phyloP scores from a whole-genome alignment of 1,284 basidiomycete genomes.

The Apiotrichum siamense region DNA sequence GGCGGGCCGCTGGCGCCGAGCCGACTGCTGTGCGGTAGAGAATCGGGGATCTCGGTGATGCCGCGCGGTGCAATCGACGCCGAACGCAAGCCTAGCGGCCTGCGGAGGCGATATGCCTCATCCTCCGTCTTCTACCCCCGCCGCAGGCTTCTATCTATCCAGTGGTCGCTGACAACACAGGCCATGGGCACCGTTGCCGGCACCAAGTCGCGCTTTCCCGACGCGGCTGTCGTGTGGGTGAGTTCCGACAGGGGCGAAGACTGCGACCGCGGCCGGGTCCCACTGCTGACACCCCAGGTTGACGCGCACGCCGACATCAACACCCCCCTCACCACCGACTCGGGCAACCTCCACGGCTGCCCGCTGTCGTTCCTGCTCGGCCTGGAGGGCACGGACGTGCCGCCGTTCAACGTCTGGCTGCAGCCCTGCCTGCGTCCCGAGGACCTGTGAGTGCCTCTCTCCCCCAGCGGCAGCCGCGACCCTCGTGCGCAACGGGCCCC shows the following conservation, averaged over 20 bases:
- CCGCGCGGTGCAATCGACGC: too few relatives aligned
- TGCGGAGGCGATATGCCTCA: too few relatives aligned
- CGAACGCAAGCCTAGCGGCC: too few relatives aligned
- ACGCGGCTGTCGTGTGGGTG: conserved; percentile 78
- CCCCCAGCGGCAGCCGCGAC: too few relatives aligned
- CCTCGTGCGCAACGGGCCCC: too few relatives aligned
- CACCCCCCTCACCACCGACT: conserved; percentile 74
- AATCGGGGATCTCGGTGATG: too few relatives aligned
- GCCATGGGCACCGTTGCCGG: conserved; percentile 71
- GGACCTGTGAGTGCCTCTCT: conserved; percentile 48
- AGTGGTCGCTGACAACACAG: conserved; percentile 46
- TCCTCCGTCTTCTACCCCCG: too few relatives aligned
- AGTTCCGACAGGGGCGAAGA: too few relatives aligned
- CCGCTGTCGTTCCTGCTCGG: conserved; percentile 92
- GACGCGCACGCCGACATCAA: conserved; percentile 96
- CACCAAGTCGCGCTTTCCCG: conserved; percentile 51
- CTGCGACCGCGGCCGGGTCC: too few relatives aligned
- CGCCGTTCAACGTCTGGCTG: conserved; percentile 61
- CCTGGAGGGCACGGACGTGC: conserved; percentile 58
- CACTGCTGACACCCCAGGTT: conserved; percentile 42
- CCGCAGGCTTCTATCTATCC: background rate
- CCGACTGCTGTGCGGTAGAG: too few relatives aligned
- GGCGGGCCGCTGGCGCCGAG: too few relatives aligned
- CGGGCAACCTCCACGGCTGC: conserved; percentile 97
- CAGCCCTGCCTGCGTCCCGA: conserved; percentile 65